Conservation (phyloP, 768 basidiomycete genomes). For the Kwoniella sp. region DNA sequence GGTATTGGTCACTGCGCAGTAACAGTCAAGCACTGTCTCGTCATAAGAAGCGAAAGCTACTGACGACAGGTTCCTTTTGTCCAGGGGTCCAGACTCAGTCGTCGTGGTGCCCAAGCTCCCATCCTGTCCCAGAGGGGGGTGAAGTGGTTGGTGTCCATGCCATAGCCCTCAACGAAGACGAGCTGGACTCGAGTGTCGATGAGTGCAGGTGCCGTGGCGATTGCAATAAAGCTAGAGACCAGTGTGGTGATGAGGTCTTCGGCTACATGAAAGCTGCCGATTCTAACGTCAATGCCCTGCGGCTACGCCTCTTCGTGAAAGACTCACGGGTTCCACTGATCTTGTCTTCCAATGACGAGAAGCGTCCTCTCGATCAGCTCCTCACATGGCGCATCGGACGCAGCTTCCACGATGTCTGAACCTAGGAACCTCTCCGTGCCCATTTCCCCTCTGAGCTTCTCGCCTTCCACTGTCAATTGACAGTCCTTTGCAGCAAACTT, state of each 20-base stretch:
- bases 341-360: slow-evolving; percentile 39
- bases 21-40: background rate
- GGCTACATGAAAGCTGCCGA: slow-evolving; percentile 40
- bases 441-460: slow-evolving; percentile 27
- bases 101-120: slow-evolving; percentile 40
- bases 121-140: slow-evolving; percentile 44
- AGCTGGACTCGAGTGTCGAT: slow-evolving; percentile 32
- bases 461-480: slow-evolving; percentile 24
- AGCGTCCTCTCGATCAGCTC: slow-evolving; percentile 27
- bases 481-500: slow-evolving; percentile 19
- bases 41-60: slow-evolving; percentile 2
- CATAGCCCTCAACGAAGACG: slow-evolving; percentile 40
- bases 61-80: slow-evolving; percentile 31
- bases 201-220: slow-evolving; percentile 19
- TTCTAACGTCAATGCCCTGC: too few species aligned
- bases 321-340: slow-evolving; percentile 44
- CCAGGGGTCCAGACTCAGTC: slow-evolving; percentile 43
- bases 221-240: slow-evolving; percentile 35
- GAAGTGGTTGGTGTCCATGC: slow-evolving; percentile 43
- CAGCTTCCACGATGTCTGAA: slow-evolving; percentile 8
- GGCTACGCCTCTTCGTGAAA: too few species aligned
- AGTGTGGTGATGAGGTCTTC: slow-evolving; percentile 47
- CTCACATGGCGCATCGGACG: slow-evolving; percentile 10
- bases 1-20: slow-evolving; percentile 29
- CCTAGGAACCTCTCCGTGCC: slow-evolving; percentile 40